Conservation (phyloP, 495 filamentous ascomycete genomes). For the Daldinia grandis region DNA sequence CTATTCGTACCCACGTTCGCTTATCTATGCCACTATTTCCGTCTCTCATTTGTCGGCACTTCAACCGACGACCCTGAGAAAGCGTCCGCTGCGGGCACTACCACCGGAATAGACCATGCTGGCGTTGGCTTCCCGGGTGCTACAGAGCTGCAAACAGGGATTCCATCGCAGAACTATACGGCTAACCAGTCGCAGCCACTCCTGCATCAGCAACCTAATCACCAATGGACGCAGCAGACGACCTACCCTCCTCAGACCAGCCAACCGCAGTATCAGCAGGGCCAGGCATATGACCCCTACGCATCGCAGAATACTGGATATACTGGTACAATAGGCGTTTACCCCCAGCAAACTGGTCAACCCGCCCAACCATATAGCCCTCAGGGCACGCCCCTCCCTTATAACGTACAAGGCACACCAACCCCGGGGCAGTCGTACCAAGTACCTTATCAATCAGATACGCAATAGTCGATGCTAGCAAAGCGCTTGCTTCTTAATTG, state of each 20-base stretch:
- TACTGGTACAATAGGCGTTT: constrained; percentile 30
- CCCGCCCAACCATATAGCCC: constrained; percentile 17
- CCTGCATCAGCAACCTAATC: constrained; percentile 34
- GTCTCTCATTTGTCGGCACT: constrained; percentile 43
- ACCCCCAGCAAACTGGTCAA: constrained; percentile 22
- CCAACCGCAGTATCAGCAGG: constrained; percentile 34
- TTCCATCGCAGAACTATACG: constrained; percentile 36
- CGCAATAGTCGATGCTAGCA: background rate
- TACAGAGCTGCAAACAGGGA: constrained; percentile 34
- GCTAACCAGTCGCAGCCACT: background rate
- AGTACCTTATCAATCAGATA: constrained; percentile 12
- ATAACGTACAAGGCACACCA: constrained; percentile 14
- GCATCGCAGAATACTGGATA: constrained; percentile 34
- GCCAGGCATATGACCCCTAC: constrained; percentile 36
- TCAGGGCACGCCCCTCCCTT: constrained; percentile 26
- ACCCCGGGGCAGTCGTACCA: constrained; percentile 24
- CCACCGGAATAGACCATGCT: constrained; percentile 16
- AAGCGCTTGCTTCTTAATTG: background rate
- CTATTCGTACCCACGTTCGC: constrained; percentile 57
- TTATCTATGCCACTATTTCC: constrained; percentile 54
- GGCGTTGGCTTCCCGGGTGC: constrained; percentile 9
- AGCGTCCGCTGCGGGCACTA: constrained; percentile 37
- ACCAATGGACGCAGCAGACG: constrained; percentile 41
- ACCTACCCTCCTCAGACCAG: constrained; percentile 35
- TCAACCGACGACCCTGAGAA: constrained; percentile 48